Conservation (phyloP, 1,284 basidiomycete genomes). For the Cutaneotrichosporon sp. region DNA sequence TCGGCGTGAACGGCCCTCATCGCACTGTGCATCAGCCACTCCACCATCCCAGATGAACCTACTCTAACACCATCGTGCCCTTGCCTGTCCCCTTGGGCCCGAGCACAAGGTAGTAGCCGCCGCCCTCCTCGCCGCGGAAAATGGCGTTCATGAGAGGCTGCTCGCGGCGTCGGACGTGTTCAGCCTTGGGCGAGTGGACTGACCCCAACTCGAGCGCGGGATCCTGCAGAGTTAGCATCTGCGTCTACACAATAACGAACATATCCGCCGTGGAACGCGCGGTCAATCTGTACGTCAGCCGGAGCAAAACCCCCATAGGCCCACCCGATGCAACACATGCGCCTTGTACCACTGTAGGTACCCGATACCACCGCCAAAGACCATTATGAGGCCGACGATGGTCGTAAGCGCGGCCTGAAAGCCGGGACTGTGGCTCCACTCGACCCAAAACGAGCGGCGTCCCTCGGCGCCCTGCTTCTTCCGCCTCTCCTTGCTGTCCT, state of each 20-base stretch:
- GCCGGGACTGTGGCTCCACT: conserved; percentile 35
- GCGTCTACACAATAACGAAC: conserved; percentile 18
- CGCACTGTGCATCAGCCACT: conserved; percentile 41
- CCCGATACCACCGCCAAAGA: conserved; percentile 54
- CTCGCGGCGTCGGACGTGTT: conserved; percentile 64
- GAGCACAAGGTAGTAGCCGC: conserved; percentile 69
- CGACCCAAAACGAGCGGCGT: conserved; percentile 27
- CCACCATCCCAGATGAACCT: conserved; percentile 9
- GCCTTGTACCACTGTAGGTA: conserved; percentile 75
- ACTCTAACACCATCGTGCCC: conserved; percentile 72
- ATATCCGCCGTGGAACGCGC: conserved; percentile 44
- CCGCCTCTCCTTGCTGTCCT: neutral
- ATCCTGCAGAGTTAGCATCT: conserved; percentile 54
- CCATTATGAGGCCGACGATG: conserved; percentile 43
- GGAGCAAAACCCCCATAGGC: neutral
- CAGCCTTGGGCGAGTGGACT: conserved; percentile 50
- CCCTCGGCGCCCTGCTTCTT: conserved; percentile 1
- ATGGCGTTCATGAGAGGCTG: conserved; percentile 71
- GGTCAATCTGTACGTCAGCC: conserved; percentile 31
- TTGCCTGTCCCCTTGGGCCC: conserved; percentile 71
- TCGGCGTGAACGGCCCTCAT: conserved; percentile 71
- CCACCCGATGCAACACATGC: conserved; percentile 68
- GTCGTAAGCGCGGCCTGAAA: conserved; percentile 47
- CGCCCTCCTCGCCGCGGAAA: conserved; percentile 63
- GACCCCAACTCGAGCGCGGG: conserved; percentile 66